Conservation (phyloP, 352 stramenopile genomes). For the Phytophthora syringae region DNA sequence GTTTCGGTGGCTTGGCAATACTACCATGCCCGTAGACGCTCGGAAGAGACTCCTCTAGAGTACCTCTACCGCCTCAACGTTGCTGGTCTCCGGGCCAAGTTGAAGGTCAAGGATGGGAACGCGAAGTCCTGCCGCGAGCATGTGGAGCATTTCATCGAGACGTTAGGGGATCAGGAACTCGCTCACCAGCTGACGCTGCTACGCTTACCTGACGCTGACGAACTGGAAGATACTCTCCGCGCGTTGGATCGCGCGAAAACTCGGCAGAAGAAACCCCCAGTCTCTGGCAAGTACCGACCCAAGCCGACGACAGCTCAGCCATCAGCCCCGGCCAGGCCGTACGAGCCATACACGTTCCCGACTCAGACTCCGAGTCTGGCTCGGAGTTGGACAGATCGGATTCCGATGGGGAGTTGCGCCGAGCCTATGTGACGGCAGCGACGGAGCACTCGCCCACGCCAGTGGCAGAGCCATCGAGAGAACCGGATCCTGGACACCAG, state of each 20-base stretch:
- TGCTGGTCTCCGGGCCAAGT: constrained; percentile 1
- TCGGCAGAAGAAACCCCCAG: neutral
- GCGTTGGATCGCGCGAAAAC: neutral
- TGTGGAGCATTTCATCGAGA: constrained; percentile 24
- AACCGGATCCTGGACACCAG: neutral
- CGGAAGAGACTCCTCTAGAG: constrained; percentile 10
- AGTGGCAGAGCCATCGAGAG: too few species aligned
- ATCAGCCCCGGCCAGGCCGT: neutral
- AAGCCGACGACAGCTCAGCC: neutral
- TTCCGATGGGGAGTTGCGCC: neutral
- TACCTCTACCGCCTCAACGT: constrained; percentile 17
- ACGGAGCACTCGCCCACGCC: too few species aligned
- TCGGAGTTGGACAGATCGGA: neutral
- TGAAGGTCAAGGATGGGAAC: constrained; percentile 2
- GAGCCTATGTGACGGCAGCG: neutral
- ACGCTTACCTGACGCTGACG: neutral
- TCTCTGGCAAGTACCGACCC: neutral
- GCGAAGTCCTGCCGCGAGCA: constrained; percentile 3
- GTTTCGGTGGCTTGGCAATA: constrained; percentile 9
- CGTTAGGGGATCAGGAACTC: constrained; percentile 9
- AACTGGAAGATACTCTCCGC: constrained; percentile 3
- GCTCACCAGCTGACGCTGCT: constrained; percentile 2
- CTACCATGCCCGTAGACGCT: constrained; percentile 9
- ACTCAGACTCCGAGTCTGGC: neutral
- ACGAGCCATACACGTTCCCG: too few species aligned